Conservation (phyloP, 2,329 filamentous ascomycete species). For the Bipolaris zeicola region DNA sequence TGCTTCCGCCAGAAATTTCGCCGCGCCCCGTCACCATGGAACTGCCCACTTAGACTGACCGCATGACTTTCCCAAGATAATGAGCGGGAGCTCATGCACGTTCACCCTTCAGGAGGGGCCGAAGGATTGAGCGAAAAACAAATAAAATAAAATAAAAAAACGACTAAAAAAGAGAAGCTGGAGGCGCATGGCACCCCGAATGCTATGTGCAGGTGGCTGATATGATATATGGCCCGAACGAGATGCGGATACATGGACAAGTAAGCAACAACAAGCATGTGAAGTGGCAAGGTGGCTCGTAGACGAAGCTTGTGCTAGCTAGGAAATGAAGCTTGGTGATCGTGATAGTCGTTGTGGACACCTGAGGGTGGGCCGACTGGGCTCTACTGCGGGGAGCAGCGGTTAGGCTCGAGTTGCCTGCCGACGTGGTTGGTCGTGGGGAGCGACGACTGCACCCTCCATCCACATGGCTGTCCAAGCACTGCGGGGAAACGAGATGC, state of each 20-base stretch:
- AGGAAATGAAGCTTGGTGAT: constrained; percentile 24
- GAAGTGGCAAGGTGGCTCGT: constrained; percentile 21
- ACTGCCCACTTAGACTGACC: neutral
- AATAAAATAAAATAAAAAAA: neutral
- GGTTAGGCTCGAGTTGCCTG: constrained; percentile 17
- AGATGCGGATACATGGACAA: constrained; percentile 2
- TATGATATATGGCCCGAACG: constrained; percentile 9
- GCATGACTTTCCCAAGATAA: neutral
- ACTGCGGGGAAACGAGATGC: constrained; percentile 42
- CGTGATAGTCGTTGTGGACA: constrained; percentile 26
- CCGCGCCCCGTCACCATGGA: constrained; percentile 6
- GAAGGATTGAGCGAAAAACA: neutral
- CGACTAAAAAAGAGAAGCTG: neutral
- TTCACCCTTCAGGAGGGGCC: neutral
- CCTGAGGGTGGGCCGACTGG: constrained; percentile 25
- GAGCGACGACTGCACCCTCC: constrained; percentile 14
- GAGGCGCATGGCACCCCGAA: neutral
- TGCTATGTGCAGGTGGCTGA: neutral
- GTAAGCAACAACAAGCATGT: constrained; percentile 12
- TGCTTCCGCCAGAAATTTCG: constrained; percentile 16
- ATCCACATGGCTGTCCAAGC: constrained; percentile 32
- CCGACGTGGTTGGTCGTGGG: constrained; percentile 19
- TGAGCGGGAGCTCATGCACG: neutral
- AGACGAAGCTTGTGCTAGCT: constrained; percentile 23
- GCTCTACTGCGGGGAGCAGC: constrained; percentile 25